Conservation (phyloP, 2,329 filamentous ascomycete species). For the Tolypocladium ovalisporum region DNA sequence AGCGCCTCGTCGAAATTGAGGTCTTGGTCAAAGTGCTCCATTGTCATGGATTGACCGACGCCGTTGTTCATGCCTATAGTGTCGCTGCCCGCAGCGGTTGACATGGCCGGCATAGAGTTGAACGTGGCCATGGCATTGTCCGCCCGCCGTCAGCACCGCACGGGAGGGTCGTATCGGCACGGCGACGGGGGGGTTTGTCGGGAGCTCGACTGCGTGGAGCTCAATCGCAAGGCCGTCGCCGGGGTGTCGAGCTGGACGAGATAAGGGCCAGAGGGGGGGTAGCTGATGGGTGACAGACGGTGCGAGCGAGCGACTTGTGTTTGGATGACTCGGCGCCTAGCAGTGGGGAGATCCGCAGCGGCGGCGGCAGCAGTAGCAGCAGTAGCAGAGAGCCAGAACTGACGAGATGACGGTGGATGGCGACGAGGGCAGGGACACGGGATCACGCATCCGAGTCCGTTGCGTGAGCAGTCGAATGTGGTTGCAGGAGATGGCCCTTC, state of each 20-base stretch:
- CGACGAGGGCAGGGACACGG: background rate
- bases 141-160: constrained; percentile 18
- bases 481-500: background rate
- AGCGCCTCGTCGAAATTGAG: constrained; percentile 45
- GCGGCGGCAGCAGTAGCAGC: background rate
- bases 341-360: background rate
- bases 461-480: background rate
- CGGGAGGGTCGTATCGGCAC: constrained; percentile 1
- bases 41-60: constrained; percentile 26
- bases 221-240: background rate
- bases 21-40: constrained; percentile 42
- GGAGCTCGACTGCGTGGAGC: background rate
- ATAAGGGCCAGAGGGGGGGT: background rate
- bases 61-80: constrained; percentile 33
- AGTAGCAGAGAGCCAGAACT: background rate
- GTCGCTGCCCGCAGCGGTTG: constrained; percentile 32
- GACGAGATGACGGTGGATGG: background rate
- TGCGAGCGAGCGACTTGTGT: background rate
- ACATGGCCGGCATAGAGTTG: constrained; percentile 43
- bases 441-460: background rate
- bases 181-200: constrained; percentile 1
- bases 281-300: background rate
- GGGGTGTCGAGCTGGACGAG: background rate
- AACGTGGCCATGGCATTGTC: constrained; percentile 46
- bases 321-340: background rate